phyloP scores from a whole-genome alignment of 2,329 filamentous ascomycete species.

The Aspergillus ruber region DNA sequence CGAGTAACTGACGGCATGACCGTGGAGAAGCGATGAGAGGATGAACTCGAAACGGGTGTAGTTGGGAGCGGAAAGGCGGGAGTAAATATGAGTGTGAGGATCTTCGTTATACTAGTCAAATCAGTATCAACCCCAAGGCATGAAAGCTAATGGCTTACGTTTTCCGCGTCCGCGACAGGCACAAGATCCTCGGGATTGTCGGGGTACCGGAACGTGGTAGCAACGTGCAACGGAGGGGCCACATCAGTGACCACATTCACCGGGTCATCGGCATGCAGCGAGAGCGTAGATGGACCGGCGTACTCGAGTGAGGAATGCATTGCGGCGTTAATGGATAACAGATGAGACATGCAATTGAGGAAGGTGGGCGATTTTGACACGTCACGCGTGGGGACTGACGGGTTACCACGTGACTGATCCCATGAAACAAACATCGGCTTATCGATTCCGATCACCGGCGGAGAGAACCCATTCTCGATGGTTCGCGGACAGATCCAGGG shows the following conservation, averaged over 20 bases:
- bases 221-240: constrained; percentile 81
- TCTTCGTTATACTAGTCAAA: constrained; percentile 16
- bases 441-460: constrained; percentile 23
- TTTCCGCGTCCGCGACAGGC: constrained; percentile 38
- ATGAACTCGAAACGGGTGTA: constrained; percentile 79
- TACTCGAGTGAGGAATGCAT: constrained; percentile 20
- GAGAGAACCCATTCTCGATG: constrained; percentile 36
- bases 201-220: constrained; percentile 82
- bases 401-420: background rate
- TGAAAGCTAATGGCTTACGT: constrained; percentile 4
- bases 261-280: constrained; percentile 76
- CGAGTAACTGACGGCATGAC: constrained; percentile 66
- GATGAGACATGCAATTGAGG: constrained; percentile 10
- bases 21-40: constrained; percentile 63
- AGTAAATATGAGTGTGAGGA: constrained; percentile 64
- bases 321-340: background rate
- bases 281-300: constrained; percentile 55
- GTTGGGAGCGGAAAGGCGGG: constrained; percentile 70
- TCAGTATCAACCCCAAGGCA: background rate
- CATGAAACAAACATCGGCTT: too few species aligned
- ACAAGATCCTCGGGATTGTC: constrained; percentile 61
- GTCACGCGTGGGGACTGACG: background rate
- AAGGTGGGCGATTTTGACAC: constrained; percentile 9
- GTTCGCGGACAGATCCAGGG: constrained; percentile 33
- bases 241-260: constrained; percentile 71